phyloP scores from a whole-genome alignment of 345 rosid species.

The Corymbia maculata region DNA sequence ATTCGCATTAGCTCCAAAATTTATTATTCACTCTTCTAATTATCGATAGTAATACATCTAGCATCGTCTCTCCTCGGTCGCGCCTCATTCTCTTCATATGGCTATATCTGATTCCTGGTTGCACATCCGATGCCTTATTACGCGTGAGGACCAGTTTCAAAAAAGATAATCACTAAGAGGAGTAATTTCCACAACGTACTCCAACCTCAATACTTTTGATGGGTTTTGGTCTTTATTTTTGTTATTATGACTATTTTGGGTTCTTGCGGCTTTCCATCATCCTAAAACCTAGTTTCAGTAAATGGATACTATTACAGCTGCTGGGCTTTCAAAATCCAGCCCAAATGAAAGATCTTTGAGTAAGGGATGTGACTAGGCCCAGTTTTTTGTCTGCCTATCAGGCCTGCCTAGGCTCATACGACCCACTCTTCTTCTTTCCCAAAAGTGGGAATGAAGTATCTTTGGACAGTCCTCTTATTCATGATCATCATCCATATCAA shows the following conservation, averaged over 20 bases:
- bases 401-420: neutral
- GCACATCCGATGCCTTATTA: no score
- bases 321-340: neutral
- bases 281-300: neutral
- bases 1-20: no score
- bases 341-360: neutral
- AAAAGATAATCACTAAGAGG: neutral
- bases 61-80: no score
- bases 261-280: neutral
- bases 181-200: neutral
- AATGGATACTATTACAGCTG: neutral
- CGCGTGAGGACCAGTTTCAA: neutral
- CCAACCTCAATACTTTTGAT: neutral
- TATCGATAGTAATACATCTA: no score
- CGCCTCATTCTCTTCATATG: no score
- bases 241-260: neutral
- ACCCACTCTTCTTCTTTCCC: neutral
- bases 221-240: neutral
- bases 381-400: neutral
- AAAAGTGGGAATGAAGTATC: neutral
- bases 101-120: no score
- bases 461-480: neutral
- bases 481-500: neutral
- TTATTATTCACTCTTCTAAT: no score
- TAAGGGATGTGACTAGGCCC: neutral